These are phyloP conservation scores for Lagenidium giganteum DNA, from an alignment of 352 stramenopile species.

Conservation along the genomic window DNA sequence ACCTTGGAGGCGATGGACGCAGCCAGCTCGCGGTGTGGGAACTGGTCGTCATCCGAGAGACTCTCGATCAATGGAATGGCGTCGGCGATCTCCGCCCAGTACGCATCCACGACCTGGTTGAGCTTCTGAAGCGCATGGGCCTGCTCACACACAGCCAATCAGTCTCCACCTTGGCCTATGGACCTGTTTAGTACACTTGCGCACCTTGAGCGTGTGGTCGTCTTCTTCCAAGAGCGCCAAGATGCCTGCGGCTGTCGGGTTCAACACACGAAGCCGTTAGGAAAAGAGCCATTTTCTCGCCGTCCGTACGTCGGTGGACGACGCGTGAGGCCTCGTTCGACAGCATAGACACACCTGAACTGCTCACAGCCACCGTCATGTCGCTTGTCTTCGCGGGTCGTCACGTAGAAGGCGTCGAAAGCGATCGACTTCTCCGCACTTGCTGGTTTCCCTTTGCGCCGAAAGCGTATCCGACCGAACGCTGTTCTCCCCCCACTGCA, in stretches of 20 bases:
- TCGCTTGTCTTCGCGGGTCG: conserved; percentile 17
- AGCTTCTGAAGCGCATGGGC: conserved; percentile 90
- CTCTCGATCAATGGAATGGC: conserved; percentile 90
- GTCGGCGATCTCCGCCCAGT: conserved; percentile 93
- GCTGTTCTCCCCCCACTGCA: conserved; percentile 15
- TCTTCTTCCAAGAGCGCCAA: conserved; percentile 90
- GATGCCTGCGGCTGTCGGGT: conserved; percentile 68
- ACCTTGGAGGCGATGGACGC: conserved; percentile 89
- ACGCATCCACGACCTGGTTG: conserved; percentile 89
- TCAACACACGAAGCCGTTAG: conserved; percentile 5
- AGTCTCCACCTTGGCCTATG: not conserved
- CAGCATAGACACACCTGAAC: conserved; percentile 42
- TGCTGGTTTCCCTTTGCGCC: not conserved
- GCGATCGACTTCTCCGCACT: not conserved
- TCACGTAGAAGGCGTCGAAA: not conserved
- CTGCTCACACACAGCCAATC: conserved; percentile 22
- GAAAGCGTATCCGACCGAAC: conserved; percentile 15
- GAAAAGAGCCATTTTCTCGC: no score
- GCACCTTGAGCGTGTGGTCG: conserved; percentile 84
- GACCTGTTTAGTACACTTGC: not conserved
- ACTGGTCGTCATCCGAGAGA: conserved; percentile 91
- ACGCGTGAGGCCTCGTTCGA: not conserved
- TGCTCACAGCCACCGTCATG: conserved; percentile 46
- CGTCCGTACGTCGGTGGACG: not conserved
- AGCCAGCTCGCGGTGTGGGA: conserved; percentile 87